Conservation (phyloP, 2,329 filamentous ascomycete genomes). For the Nothopassalora personata region DNA sequence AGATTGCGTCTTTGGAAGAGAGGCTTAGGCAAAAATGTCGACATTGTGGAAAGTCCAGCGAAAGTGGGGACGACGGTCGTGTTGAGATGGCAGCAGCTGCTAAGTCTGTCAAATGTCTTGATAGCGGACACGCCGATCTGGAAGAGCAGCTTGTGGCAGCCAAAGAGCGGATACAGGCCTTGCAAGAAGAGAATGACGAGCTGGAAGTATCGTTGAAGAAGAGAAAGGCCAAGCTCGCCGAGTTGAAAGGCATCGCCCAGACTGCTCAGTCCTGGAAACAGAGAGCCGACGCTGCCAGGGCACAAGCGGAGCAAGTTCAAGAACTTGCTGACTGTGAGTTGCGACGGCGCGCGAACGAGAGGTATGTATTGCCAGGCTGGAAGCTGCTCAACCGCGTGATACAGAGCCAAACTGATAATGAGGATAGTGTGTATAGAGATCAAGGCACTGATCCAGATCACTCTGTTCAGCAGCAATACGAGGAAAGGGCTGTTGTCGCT, state of each 20-base stretch:
- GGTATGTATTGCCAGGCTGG: neutral
- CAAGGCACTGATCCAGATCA: neutral
- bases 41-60: neutral
- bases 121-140: neutral
- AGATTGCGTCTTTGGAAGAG: neutral
- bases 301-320: neutral
- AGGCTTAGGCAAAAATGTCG: neutral
- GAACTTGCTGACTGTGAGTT: neutral
- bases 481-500: neutral
- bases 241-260: neutral
- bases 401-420: neutral
- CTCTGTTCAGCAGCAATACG: neutral
- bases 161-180: neutral
- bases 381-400: neutral
- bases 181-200: neutral
- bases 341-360: neutral
- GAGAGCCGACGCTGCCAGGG: neutral
- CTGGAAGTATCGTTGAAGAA: neutral
- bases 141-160: neutral
- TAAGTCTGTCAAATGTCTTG: neutral
- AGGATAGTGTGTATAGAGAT: neutral
- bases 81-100: neutral
- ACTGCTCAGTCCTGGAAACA: neutral
- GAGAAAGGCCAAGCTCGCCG: neutral
- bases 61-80: neutral